Evolutionary conservation across 1,284 basidiomycete species (phyloP).

Genomic region (Cutaneotrichosporon cavernicola): DNA sequence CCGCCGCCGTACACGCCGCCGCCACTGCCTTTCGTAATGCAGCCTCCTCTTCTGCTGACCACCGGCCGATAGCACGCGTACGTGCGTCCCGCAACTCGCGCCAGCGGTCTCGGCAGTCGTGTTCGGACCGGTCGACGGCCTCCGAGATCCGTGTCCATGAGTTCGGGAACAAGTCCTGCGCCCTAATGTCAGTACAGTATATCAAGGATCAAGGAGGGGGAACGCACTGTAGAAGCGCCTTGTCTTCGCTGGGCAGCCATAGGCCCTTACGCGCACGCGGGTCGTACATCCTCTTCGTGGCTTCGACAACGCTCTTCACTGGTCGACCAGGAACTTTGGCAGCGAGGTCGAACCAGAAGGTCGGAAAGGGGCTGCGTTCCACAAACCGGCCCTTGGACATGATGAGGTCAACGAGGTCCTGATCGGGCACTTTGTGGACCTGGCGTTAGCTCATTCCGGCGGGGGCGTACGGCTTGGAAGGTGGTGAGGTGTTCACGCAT

Average conservation of each 20-base stretch:
- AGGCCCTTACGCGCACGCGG: conserved; percentile 42
- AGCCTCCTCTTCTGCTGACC: conserved; percentile 30
- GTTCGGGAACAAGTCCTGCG: conserved; percentile 34
- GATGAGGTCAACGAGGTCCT: conserved; percentile 35
- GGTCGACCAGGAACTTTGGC: conserved; percentile 40
- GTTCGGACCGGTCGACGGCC: conserved; percentile 39
- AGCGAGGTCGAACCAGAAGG: conserved; percentile 40
- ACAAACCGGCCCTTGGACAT: conserved; percentile 32
- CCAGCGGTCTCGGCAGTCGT: conserved; percentile 46
- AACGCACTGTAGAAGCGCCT: conserved; percentile 33
- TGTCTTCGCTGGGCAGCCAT: conserved; percentile 43
- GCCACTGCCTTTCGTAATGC: conserved; percentile 26
- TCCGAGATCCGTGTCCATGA: conserved; percentile 43
- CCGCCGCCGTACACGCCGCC: conserved; percentile 25
- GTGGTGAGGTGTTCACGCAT: conserved; percentile 31
- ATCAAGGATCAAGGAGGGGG: too few species aligned
- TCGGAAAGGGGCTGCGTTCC: conserved; percentile 27
- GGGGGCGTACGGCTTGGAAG: conserved; percentile 21
- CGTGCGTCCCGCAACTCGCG: conserved; percentile 27
- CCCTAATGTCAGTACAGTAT: conserved; percentile 21
- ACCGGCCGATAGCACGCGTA: conserved; percentile 27
- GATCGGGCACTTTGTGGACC: conserved; percentile 21
- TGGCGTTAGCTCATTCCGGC: not conserved
- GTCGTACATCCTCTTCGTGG: conserved; percentile 42
- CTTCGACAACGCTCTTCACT: conserved; percentile 39